These are phyloP conservation scores for Kazachstania bromeliacearum DNA, from an alignment of 805 yeast species.

Conservation along the genomic window DNA sequence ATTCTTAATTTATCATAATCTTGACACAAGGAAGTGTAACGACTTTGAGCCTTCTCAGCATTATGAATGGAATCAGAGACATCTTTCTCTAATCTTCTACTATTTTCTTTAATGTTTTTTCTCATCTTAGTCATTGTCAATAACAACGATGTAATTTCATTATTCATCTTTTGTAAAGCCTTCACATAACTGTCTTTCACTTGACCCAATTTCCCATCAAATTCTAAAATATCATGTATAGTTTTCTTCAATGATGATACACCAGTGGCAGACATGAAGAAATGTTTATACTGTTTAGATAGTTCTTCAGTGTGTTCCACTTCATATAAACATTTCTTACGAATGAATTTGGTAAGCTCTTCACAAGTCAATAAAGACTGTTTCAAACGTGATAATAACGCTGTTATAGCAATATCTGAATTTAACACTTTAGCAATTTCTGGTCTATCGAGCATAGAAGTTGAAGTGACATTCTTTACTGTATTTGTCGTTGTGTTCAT, in stretches of 20 bases:
- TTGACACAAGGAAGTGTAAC: constrained; percentile 70
- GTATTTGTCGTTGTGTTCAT: background rate
- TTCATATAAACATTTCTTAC: constrained; percentile 68
- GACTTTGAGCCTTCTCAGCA: constrained; percentile 80
- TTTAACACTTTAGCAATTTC: constrained; percentile 43
- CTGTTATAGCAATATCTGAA: constrained; percentile 70
- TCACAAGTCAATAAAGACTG: constrained; percentile 75
- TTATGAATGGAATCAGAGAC: constrained; percentile 69
- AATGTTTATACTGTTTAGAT: constrained; percentile 55
- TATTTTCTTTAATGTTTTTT: constrained; percentile 73
- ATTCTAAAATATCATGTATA: constrained; percentile 59
- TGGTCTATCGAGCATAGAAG: constrained; percentile 37
- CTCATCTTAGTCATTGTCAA: constrained; percentile 63
- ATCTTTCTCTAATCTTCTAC: constrained; percentile 72
- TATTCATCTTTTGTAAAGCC: constrained; percentile 76
- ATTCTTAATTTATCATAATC: constrained; percentile 77
- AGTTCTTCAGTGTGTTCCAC: constrained; percentile 69
- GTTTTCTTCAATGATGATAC: constrained; percentile 47
- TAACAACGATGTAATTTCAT: constrained; percentile 66
- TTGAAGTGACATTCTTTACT: background rate
- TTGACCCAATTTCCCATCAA: constrained; percentile 65
- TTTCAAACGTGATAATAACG: constrained; percentile 63
- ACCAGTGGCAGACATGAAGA: constrained; percentile 17
- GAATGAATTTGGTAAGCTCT: constrained; percentile 71
- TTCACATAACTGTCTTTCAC: constrained; percentile 71